These are phyloP conservation scores for Mycena haematopus DNA, from an alignment of 768 basidiomycete species.

Conservation along the genomic window DNA sequence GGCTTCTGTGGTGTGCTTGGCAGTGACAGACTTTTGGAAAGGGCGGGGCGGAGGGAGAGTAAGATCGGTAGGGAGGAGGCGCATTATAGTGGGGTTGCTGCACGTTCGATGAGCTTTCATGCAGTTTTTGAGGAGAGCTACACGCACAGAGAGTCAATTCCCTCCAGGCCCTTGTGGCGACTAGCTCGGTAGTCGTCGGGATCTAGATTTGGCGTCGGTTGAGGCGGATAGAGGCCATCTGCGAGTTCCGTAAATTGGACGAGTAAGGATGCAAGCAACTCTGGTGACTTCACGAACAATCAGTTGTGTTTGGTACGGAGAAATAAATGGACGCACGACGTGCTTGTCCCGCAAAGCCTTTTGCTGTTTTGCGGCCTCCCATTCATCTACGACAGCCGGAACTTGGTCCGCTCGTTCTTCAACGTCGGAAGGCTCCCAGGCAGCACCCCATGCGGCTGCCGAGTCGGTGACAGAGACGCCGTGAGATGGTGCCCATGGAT, in stretches of 20 bases:
- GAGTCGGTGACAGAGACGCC: conserved; percentile 21
- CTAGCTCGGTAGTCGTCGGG: conserved; percentile 38
- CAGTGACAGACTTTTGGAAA: conserved; percentile 61
- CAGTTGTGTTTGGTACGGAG: conserved; percentile 22
- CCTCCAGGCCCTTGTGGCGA: conserved; percentile 53
- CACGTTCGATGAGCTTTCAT: not conserved
- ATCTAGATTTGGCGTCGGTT: conserved; percentile 19
- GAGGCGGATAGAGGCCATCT: conserved; percentile 57
- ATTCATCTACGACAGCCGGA: conserved; percentile 58
- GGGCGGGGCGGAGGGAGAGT: conserved; percentile 54
- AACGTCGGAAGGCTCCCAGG: conserved; percentile 45
- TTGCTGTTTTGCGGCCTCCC: conserved; percentile 65
- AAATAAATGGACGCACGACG: conserved; percentile 58
- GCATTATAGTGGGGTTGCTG: conserved; percentile 49
- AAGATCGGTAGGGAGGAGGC: conserved; percentile 57
- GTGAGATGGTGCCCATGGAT: conserved; percentile 45
- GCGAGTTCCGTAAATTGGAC: conserved; percentile 58
- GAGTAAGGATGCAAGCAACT: conserved; percentile 64
- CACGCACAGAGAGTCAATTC: conserved; percentile 68
- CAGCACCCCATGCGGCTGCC: conserved; percentile 45
- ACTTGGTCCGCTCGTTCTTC: conserved; percentile 24
- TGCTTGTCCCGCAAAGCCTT: conserved; percentile 66
- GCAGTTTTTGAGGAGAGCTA: not conserved
- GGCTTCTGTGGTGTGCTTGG: conserved; percentile 65
- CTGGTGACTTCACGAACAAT: conserved; percentile 61